Percentiles rank a stretch among this genome's conserved stretches.
These are phyloP conservation scores for Ophiostoma tasmaniense DNA, from an alignment of 2,329 filamentous ascomycete species.

Conservation along the genomic window DNA sequence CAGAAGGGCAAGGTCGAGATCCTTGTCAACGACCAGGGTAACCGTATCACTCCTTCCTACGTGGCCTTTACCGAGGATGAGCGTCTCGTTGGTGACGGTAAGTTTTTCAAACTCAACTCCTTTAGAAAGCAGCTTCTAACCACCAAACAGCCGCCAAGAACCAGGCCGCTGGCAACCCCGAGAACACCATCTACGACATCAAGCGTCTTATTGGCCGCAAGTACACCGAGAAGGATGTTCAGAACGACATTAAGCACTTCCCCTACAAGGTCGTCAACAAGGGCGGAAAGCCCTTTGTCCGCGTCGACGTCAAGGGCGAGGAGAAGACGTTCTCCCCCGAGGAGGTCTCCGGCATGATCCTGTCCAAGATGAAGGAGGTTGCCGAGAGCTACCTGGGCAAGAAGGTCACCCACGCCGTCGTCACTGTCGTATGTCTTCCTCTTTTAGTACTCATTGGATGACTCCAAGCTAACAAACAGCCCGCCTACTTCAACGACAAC, in stretches of 20 bases:
- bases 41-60: conserved; percentile 92
- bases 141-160: conserved; percentile 63
- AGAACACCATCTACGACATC: conserved; percentile 69
- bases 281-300: conserved; percentile 79
- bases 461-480: no score
- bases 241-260: conserved; percentile 95
- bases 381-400: conserved; percentile 71
- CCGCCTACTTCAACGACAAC: conserved; percentile 97
- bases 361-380: conserved; percentile 55
- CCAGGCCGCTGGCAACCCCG: conserved; percentile 75
- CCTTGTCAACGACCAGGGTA: conserved; percentile 88
- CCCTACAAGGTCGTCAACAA: conserved; percentile 90
- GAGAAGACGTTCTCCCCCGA: conserved; percentile 54
- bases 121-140: neutral
- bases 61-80: conserved; percentile 96
- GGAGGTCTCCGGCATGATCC: conserved; percentile 54
- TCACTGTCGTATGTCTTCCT: conserved; percentile 54
- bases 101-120: conserved; percentile 5
- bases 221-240: conserved; percentile 75
- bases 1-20: conserved; percentile 92
- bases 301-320: conserved; percentile 52
- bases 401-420: conserved; percentile 79
- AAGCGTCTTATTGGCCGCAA: conserved; percentile 87
- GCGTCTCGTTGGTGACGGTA: conserved; percentile 82
- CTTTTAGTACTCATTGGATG: neutral